Conservation (phyloP, 495 filamentous ascomycete genomes). For the Friedmanniomyces simplex region DNA sequence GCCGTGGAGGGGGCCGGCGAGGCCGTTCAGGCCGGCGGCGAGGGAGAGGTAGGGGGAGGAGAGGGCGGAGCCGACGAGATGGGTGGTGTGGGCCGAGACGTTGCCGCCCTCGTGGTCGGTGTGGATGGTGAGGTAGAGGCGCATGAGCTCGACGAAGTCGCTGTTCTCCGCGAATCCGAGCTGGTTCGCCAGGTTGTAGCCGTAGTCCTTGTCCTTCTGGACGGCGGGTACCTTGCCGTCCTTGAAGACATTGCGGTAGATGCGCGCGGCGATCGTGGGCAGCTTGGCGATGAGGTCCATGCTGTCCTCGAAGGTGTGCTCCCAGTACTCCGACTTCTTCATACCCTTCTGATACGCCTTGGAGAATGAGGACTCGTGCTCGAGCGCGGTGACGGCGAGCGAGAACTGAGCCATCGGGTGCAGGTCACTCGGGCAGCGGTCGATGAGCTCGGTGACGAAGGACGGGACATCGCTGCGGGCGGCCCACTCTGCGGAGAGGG, state of each 20-base stretch:
- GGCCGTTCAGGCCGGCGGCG: constrained; percentile 90
- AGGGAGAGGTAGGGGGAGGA: constrained; percentile 96
- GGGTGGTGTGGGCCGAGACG: constrained; percentile 94
- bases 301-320: constrained; percentile 97
- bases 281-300: constrained; percentile 99
- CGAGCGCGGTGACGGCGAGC: constrained; percentile 89
- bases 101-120: constrained; percentile 96
- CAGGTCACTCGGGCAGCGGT: constrained; percentile 95
- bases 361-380: constrained; percentile 93
- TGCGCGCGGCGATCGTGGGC: constrained; percentile 90
- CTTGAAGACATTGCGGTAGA: constrained; percentile 99
- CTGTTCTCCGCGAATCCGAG: constrained; percentile 90
- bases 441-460: constrained; percentile 97
- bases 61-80: constrained; percentile 92
- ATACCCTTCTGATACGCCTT: constrained; percentile 98
- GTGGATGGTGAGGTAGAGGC: constrained; percentile 98
- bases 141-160: constrained; percentile 96
- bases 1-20: constrained; percentile 96
- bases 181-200: constrained; percentile 97
- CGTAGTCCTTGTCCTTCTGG: constrained; percentile 97
- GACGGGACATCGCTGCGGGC: constrained; percentile 91
- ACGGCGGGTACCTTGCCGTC: constrained; percentile 93
- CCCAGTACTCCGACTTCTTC: constrained; percentile 99
- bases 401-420: constrained; percentile 99
- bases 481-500: constrained; percentile 96